Evolutionary conservation across 495 filamentous ascomycete genomes (phyloP), one percentile per base, ranked within the genome.

Genomic region (Patellaria atrata): DNA sequence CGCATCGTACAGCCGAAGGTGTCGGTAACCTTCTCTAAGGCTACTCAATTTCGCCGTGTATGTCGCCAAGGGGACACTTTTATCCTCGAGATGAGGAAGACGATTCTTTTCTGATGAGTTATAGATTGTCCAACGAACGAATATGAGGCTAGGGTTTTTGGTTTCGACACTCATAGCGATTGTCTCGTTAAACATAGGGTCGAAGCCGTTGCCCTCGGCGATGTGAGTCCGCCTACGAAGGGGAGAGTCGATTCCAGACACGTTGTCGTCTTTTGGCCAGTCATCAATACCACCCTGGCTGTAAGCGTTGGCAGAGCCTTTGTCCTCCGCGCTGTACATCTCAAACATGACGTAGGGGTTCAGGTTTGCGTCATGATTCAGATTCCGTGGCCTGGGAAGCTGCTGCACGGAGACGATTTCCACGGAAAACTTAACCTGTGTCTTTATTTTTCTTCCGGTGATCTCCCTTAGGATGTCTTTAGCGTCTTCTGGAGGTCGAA

Each of bases 301-400:
- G 29, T 59, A 55, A 10, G 65, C 71, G 14, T 74, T 60, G 35
- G 70, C 69, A 25, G 71, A 67, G 15, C 69, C 72, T 56, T 85
- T 89, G 59, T 94, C 86, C 54, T 94, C 89, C 3, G 89, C 86
- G 43, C 80, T 75, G 52, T 89, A 85, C 54, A 96, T 77, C 54
- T 97, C 89, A 21, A 96, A 75, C 46, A 94, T 86, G 33, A 96
- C 70, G 47, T 89, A 97, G 0, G 89, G 85, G 50, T 94, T 84
- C 44, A 96, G 71, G 33, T 68, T 73, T 34, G 79, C 75, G 38
- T 79, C 77, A 1, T 70, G 61, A 26, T 67, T 67, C 27, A 85
- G 61, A 27, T 63, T 73, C 34, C 70, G 72, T 2, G 86, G 84
- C 7, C 83, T 71, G 48, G 87, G 91, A 17, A 97, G 72, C 45